Percentiles rank a stretch among this genome's conserved stretches.
phyloP scores from a whole-genome alignment of 345 rosid genomes.

The Anastatica hierochuntica region DNA sequence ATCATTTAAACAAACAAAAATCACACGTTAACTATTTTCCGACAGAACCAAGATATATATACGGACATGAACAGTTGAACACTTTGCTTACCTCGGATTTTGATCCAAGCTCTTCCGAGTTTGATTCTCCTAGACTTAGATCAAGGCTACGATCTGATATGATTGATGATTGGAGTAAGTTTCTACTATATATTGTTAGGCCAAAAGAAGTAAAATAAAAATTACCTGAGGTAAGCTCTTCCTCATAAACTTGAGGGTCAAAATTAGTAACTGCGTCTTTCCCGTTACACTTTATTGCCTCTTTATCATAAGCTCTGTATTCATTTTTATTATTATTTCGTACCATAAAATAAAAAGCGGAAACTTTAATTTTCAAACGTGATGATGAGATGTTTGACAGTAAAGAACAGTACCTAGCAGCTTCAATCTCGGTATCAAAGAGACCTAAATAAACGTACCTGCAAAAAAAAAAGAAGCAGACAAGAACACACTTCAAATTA shows the following conservation, averaged over 20 bases:
- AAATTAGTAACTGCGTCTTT: constrained; percentile 94
- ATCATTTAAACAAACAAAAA: no score
- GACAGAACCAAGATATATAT: no score
- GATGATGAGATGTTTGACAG: constrained; percentile 4
- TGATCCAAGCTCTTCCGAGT: no score
- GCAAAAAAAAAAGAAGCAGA: background rate
- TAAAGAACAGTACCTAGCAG: constrained; percentile 62
- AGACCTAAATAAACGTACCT: constrained; percentile 91
- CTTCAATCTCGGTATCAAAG: constrained; percentile 89
- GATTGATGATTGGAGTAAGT: no score
- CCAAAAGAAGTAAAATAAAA: no score
- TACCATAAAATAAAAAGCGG: background rate
- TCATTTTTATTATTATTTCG: background rate
- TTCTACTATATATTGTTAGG: no score
- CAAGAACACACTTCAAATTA: background rate
- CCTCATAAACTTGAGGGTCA: constrained; percentile 71
- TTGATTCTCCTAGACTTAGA: no score
- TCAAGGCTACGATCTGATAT: no score
- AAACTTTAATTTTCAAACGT: background rate
- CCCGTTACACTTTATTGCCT: constrained; percentile 88
- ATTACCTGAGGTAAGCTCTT: constrained; percentile 45
- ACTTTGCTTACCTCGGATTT: no score
- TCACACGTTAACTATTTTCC: no score
- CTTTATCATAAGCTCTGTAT: constrained; percentile 64
- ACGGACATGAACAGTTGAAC: no score